phyloP scores from a whole-genome alignment of 495 filamentous ascomycete genomes.

The Penicillium herquei region DNA sequence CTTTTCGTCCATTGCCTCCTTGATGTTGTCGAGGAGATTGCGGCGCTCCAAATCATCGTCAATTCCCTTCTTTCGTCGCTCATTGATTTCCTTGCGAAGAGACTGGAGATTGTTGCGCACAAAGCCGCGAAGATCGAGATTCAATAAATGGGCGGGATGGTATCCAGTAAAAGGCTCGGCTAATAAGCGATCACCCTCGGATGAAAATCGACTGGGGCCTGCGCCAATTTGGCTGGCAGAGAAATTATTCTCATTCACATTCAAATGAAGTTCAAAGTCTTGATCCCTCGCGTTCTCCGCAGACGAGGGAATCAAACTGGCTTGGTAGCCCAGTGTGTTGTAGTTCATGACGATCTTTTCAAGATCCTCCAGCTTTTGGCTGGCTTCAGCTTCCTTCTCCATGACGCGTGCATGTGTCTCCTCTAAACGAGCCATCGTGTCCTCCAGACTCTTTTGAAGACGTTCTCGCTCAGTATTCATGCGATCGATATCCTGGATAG shows the following conservation, averaged over 20 bases:
- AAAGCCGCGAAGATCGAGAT: conserved; percentile 76
- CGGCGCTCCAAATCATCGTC: conserved; percentile 89
- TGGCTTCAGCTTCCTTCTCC: conserved; percentile 82
- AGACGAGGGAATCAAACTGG: conserved; percentile 79
- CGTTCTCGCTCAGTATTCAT: conserved; percentile 95
- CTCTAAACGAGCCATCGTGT: conserved; percentile 68
- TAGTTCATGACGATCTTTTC: conserved; percentile 83
- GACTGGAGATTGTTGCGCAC: conserved; percentile 74
- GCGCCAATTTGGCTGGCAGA: conserved; percentile 67
- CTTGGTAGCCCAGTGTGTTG: conserved; percentile 91
- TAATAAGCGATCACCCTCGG: conserved; percentile 66
- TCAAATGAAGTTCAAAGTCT: conserved; percentile 78
- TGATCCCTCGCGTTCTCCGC: conserved; percentile 81
- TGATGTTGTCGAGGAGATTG: conserved; percentile 86
- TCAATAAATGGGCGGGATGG: conserved; percentile 81
- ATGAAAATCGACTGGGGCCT: conserved; percentile 46
- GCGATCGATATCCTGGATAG: conserved; percentile 95
- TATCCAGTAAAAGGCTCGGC: conserved; percentile 81
- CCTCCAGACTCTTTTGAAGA: conserved; percentile 78
- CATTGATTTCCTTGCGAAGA: conserved; percentile 84
- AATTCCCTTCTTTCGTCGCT: conserved; percentile 73
- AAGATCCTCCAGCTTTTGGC: conserved; percentile 79
- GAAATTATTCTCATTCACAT: conserved; percentile 75
- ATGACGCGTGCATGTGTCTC: conserved; percentile 77
- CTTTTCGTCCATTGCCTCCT: conserved; percentile 94